phyloP scores from a whole-genome alignment of 768 basidiomycete species.

The Polyporus arcularius region DNA sequence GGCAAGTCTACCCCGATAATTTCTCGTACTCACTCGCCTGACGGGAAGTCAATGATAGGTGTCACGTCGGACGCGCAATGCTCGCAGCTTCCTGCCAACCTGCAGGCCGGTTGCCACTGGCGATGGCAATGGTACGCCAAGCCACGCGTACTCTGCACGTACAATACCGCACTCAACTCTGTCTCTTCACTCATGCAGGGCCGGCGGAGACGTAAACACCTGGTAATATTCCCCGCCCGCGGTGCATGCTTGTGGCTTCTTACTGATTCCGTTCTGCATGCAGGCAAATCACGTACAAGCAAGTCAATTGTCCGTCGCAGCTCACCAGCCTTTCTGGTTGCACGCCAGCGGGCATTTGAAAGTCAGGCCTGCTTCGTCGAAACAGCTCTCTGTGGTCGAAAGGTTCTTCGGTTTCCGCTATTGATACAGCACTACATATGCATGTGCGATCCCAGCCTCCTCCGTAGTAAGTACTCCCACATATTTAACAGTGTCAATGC shows the following conservation, averaged over 20 bases:
- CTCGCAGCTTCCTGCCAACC: conserved; percentile 23
- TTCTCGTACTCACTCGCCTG: background rate
- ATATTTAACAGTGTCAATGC: too few relatives aligned
- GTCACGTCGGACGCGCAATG: conserved; percentile 25
- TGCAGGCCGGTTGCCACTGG: conserved; percentile 30
- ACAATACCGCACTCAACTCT: background rate
- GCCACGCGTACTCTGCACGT: too few relatives aligned
- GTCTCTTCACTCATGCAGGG: background rate
- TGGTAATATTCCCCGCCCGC: background rate
- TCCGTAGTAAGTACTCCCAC: too few relatives aligned
- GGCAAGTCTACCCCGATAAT: background rate
- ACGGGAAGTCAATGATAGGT: conserved; percentile 2
- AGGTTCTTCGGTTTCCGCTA: background rate
- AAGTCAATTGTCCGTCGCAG: conserved; percentile 26
- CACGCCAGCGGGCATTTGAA: conserved; percentile 13
- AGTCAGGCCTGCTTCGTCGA: background rate
- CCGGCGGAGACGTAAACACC: conserved; percentile 15
- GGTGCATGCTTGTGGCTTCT: background rate
- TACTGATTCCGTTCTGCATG: background rate
- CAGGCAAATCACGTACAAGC: conserved; percentile 20
- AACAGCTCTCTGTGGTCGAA: too few relatives aligned
- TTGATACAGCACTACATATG: background rate
- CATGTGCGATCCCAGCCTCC: background rate
- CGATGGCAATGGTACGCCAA: conserved; percentile 21
- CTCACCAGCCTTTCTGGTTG: conserved; percentile 24